A percentile compares a stretch with the other conserved stretches of the same genome.
These are phyloP conservation scores for Apophysomyces variabilis DNA, from an alignment of 371 early-diverging fungal genomes.

Conservation along the genomic window DNA sequence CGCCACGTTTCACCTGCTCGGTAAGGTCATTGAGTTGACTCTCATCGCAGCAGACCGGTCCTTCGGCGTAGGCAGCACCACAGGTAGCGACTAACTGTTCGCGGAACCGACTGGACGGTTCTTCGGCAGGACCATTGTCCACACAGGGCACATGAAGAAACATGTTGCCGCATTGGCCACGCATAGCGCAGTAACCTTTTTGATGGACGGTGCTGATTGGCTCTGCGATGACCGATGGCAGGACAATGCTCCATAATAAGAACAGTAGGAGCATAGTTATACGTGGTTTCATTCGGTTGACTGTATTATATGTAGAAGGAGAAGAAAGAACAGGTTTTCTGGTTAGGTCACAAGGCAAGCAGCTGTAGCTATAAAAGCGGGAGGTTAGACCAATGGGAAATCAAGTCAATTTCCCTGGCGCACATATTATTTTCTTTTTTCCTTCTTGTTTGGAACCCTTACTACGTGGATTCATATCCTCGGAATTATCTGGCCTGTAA, in stretches of 20 bases:
- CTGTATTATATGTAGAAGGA: background rate
- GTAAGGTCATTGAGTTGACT: slow-evolving; percentile 59
- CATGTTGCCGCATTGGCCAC: slow-evolving; percentile 57
- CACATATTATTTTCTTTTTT: no score
- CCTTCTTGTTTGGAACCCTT: no score
- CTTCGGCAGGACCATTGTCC: slow-evolving; percentile 51
- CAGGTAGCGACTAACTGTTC: slow-evolving; percentile 60
- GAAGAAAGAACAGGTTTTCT: background rate
- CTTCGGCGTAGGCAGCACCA: slow-evolving; percentile 56
- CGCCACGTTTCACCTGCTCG: slow-evolving; percentile 58
- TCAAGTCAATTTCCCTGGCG: no score
- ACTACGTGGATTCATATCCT: no score
- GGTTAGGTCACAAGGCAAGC: background rate
- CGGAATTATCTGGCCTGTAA: no score
- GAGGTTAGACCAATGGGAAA: no score
- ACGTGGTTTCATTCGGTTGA: slow-evolving; percentile 10
- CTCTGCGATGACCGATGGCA: slow-evolving; percentile 2
- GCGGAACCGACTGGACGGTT: slow-evolving; percentile 55
- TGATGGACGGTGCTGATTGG: slow-evolving; percentile 42
- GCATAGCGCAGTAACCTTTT: slow-evolving; percentile 68
- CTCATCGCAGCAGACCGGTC: slow-evolving; percentile 67
- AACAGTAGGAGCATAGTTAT: background rate
- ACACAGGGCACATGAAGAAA: slow-evolving; percentile 54
- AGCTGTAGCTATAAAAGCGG: no score
- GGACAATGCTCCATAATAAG: background rate